Percentiles rank a stretch among this genome's conserved stretches.
Conservation (phyloP, 2,329 filamentous ascomycete genomes). For the Aspergillus transmontanensis region DNA sequence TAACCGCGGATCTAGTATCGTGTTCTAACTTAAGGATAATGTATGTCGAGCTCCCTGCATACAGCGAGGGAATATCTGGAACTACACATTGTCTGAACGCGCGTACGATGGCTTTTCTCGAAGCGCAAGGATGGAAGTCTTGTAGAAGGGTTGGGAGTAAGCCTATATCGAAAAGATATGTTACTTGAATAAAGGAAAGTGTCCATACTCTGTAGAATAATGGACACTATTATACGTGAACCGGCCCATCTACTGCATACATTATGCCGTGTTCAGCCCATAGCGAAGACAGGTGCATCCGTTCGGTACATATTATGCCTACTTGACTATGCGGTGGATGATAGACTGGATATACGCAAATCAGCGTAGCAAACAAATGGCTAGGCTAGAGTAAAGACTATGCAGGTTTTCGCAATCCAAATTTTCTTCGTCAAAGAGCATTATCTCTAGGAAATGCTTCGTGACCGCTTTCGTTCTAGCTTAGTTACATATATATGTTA, state of each 20-base stretch:
- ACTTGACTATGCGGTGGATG: not conserved
- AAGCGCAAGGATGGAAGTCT: not conserved
- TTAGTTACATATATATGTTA: constrained; percentile 22
- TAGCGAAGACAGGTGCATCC: not conserved
- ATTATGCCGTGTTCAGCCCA: not conserved
- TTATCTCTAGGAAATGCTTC: constrained; percentile 18
- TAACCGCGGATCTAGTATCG: not conserved
- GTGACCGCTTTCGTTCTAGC: constrained; percentile 12
- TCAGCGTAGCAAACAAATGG: not conserved
- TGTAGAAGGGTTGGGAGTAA: not conserved
- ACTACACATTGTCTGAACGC: not conserved
- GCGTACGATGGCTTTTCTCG: not conserved
- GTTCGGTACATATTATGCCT: not conserved
- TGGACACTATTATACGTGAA: not conserved
- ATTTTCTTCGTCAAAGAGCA: constrained; percentile 15
- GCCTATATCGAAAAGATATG: no score
- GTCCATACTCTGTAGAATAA: not conserved
- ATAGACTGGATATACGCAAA: not conserved
- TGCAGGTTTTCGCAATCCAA: constrained; percentile 11
- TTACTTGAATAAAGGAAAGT: no score
- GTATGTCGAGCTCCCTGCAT: not conserved
- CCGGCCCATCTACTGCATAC: not conserved
- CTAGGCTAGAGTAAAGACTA: not conserved
- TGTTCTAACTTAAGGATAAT: not conserved
- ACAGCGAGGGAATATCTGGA: not conserved